Conservation (phyloP, 1,284 basidiomycete genomes). For the Microstroma glucosiphilum region DNA sequence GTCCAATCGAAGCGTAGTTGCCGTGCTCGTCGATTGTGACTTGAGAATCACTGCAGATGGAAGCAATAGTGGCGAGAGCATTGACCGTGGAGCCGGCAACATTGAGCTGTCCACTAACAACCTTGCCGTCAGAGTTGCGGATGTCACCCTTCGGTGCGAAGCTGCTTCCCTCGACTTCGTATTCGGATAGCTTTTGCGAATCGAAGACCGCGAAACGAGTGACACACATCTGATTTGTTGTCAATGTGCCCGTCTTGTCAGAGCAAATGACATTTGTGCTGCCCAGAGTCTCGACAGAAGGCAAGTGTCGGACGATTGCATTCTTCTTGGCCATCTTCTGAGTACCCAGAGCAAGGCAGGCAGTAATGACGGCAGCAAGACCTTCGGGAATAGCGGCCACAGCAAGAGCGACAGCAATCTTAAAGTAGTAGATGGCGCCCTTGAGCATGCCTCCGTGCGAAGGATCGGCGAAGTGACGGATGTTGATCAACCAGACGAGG, state of each 20-base stretch:
- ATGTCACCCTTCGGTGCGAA: slow-evolving; percentile 41
- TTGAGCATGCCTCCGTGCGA: slow-evolving; percentile 45
- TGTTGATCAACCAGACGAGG: slow-evolving; percentile 49
- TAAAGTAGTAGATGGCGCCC: slow-evolving; percentile 50
- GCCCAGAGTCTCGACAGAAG: slow-evolving; percentile 48
- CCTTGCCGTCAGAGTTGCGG: slow-evolving; percentile 21
- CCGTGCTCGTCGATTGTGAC: slow-evolving; percentile 60
- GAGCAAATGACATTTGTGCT: slow-evolving; percentile 50
- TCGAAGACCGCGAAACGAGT: slow-evolving; percentile 32
- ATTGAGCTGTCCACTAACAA: slow-evolving; percentile 27
- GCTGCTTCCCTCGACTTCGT: slow-evolving; percentile 39
- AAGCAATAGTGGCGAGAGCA: slow-evolving; percentile 41
- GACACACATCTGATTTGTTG: slow-evolving; percentile 50
- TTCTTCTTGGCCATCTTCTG: slow-evolving; percentile 50
- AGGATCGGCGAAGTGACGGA: slow-evolving; percentile 49
- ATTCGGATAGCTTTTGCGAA: slow-evolving; percentile 20
- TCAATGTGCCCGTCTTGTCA: slow-evolving; percentile 51
- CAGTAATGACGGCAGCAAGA: slow-evolving; percentile 49
- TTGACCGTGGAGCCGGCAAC: slow-evolving; percentile 35
- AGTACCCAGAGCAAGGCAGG: slow-evolving; percentile 48
- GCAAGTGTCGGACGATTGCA: slow-evolving; percentile 48
- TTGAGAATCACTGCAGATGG: slow-evolving; percentile 47
- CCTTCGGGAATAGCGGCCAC: slow-evolving; percentile 50
- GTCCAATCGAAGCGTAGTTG: slow-evolving; percentile 76
- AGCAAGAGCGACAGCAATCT: slow-evolving; percentile 50